These are phyloP conservation scores for Collybiopsis luxurians DNA, from an alignment of 768 basidiomycete species.

Conservation along the genomic window DNA sequence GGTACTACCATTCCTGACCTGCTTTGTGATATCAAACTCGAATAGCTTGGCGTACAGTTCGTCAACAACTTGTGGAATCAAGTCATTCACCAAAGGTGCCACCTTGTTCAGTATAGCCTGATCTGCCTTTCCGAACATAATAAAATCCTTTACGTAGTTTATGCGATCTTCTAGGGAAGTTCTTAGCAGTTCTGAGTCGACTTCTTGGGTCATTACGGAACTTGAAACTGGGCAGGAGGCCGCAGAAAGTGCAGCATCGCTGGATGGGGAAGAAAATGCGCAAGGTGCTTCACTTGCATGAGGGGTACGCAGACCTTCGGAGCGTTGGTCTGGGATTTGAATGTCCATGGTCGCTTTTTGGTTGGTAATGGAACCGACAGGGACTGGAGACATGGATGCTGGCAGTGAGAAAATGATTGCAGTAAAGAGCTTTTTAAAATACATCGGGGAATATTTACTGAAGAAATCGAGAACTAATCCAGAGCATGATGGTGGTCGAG, in stretches of 20 bases:
- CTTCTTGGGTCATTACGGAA: conserved; percentile 4
- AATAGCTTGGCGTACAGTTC: conserved; percentile 44
- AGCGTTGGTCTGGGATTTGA: not conserved
- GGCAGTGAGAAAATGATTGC: too few relatives aligned
- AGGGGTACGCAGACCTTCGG: not conserved
- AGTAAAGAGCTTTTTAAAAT: too few relatives aligned
- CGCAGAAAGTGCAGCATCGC: conserved; percentile 18
- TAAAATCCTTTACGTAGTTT: conserved; percentile 43
- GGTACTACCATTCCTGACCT: conserved; percentile 16
- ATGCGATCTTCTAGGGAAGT: conserved; percentile 30
- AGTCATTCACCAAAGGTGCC: conserved; percentile 35
- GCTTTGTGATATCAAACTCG: conserved; percentile 42
- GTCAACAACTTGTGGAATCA: conserved; percentile 43
- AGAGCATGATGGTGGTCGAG: too few relatives aligned
- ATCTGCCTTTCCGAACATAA: conserved; percentile 40
- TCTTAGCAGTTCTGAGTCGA: conserved; percentile 5
- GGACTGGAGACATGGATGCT: too few relatives aligned
- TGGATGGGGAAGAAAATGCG: not conserved
- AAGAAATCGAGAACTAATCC: too few relatives aligned
- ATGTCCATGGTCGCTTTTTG: not conserved
- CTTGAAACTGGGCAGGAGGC: not conserved
- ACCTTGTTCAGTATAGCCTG: conserved; percentile 39
- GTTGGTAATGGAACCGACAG: not conserved
- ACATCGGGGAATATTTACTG: too few relatives aligned
- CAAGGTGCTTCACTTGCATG: conserved; percentile 1